phyloP scores from a whole-genome alignment of 2,329 filamentous ascomycete species.

The Talaromyces sp. region DNA sequence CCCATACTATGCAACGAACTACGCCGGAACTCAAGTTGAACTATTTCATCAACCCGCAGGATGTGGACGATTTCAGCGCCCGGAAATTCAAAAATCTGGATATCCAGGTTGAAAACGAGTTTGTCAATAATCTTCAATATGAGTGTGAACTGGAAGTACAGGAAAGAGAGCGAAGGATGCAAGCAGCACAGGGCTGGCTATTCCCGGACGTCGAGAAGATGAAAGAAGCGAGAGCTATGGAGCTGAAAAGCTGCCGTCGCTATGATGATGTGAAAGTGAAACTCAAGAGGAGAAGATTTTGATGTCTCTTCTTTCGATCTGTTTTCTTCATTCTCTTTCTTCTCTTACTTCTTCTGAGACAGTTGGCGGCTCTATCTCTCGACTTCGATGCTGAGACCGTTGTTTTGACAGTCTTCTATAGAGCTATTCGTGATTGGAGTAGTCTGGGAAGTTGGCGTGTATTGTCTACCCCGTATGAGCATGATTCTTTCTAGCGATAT shows the following conservation, averaged over 20 bases:
- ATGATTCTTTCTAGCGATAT: not conserved
- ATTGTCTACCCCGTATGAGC: conserved; percentile 2
- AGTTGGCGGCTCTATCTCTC: not conserved
- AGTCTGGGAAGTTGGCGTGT: conserved; percentile 5
- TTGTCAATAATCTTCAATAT: conserved; percentile 64
- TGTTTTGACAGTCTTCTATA: conserved; percentile 7
- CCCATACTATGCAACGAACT: conserved; percentile 70
- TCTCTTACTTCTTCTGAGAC: conserved; percentile 12
- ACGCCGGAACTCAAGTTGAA: conserved; percentile 70
- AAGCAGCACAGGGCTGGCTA: conserved; percentile 86
- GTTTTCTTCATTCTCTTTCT: conserved; percentile 12
- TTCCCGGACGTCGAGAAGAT: conserved; percentile 77
- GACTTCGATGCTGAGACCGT: not conserved
- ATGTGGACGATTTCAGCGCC: conserved; percentile 68
- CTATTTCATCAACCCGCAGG: conserved; percentile 80
- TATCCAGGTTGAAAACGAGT: conserved; percentile 70
- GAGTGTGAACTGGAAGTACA: conserved; percentile 74
- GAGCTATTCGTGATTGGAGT: conserved; percentile 17
- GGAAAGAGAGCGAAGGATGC: conserved; percentile 64
- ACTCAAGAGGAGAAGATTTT: conserved; percentile 22
- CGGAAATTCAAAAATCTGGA: conserved; percentile 74
- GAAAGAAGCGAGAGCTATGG: conserved; percentile 64
- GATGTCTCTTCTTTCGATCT: conserved; percentile 8
- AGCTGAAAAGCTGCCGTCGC: conserved; percentile 59
- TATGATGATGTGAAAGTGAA: conserved; percentile 55